phyloP scores from a whole-genome alignment of 306 rosid species.

The Ochetophila trinervis region DNA sequence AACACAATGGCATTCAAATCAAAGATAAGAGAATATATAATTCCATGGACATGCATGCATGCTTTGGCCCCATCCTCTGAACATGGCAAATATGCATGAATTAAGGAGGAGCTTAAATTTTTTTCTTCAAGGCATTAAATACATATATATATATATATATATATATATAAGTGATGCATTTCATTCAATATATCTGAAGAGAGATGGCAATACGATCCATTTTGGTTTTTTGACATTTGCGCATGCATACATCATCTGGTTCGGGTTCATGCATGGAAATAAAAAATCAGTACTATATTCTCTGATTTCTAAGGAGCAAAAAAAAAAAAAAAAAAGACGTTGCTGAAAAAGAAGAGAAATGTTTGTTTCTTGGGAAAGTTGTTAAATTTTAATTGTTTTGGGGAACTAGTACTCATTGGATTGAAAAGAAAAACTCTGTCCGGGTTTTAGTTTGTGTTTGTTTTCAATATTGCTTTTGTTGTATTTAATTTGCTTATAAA shows the following conservation, averaged over 20 bases:
- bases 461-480: too few species aligned
- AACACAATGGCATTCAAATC: background rate
- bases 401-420: background rate
- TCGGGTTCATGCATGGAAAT: background rate
- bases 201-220: too few species aligned
- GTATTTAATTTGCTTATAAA: too few species aligned
- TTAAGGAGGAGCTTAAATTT: too few species aligned
- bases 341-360: conserved; percentile 8
- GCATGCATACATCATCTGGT: background rate
- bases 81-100: too few species aligned
- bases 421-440: background rate
- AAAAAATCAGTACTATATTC: background rate
- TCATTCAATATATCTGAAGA: too few species aligned
- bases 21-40: background rate
- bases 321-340: background rate
- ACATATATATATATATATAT: too few species aligned
- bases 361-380: conserved; percentile 1
- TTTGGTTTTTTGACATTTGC: background rate
- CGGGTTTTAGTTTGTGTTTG: background rate
- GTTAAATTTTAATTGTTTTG: conserved; percentile 6
- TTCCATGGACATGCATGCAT: too few species aligned
- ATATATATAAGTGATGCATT: too few species aligned
- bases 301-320: conserved; percentile 7
- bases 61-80: too few species aligned
- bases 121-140: too few species aligned